Base-by-base conservation (phyloP, 305 asterid species). In the Solanum aculeatissimum region DNA sequence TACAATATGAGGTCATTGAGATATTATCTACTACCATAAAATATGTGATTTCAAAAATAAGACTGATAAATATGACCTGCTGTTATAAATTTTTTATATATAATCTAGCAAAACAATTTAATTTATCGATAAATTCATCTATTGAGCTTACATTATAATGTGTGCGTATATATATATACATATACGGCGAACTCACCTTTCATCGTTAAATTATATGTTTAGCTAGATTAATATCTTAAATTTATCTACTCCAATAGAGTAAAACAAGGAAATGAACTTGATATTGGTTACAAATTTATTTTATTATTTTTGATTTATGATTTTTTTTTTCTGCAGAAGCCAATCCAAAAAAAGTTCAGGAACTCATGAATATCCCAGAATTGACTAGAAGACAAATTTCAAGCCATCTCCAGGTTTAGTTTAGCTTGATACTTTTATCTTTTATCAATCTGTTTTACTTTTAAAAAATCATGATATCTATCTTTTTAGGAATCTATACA, bases 281-380 rank as follows among this genome's bases (percentile, higher is more conserved):
- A n/a, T 43, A 27, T 43, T 71, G 29, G 3, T 71, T 43, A 43
- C 21, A 13, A 4, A 63, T 42, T 27, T 23, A 11, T 40, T 40
- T 71, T 43, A 21, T 14, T 13, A 2, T 13, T 53, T 38, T 12
- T 16, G 4, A 13, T 65, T 11, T 13, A n/a, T 42, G 75, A 15
- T 9, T 15, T 18, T n/a, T 53, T 16, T 7, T 18, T 54, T n/a
- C 23, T 58, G 32, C 66, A 92, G 95, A 88, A 35, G 95, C 94
- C 86, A 89, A 85, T 84, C 95, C 97, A 2, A 93, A 80, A 85
- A 91, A 84, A 75, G 91, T 93, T 85, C 90, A 89, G 2, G 92
- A 91, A 69, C 66, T 60, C 68, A 60, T 60, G 68, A 60, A 60
- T 60, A 60, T 60, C 1, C 68, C 68, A 23, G 18, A 60, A 7